Conservation (phyloP, 768 basidiomycete genomes). For the Tephrocybe sp. region DNA sequence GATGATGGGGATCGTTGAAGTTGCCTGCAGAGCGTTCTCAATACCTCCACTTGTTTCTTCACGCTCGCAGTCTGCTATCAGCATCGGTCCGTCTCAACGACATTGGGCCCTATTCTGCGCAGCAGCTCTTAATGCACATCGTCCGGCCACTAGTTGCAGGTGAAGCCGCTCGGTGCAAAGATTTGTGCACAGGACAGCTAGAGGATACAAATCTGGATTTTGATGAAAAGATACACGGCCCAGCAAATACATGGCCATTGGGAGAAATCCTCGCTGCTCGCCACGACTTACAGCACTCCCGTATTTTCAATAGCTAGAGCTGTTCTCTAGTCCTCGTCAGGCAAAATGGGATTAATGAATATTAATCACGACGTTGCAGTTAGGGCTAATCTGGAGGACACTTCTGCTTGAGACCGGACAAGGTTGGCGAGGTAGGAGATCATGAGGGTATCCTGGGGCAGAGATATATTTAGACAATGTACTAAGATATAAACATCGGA, state of each 20-base stretch:
- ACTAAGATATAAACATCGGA: constrained; percentile 2
- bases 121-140: constrained; percentile 78
- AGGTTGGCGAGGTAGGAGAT: constrained; percentile 93
- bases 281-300: constrained; percentile 93
- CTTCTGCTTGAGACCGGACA: constrained; percentile 89
- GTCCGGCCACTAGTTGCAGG: constrained; percentile 64
- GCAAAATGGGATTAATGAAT: constrained; percentile 5
- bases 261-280: constrained; percentile 88
- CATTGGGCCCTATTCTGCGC: constrained; percentile 89
- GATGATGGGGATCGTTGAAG: not conserved
- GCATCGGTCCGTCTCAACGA: constrained; percentile 90
- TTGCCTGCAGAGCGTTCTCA: constrained; percentile 65
- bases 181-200: constrained; percentile 48
- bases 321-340: not conserved
- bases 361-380: constrained; percentile 45
- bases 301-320: constrained; percentile 87
- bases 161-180: constrained; percentile 42
- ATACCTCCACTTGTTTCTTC: constrained; percentile 90
- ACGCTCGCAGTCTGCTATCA: constrained; percentile 85
- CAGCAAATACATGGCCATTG: constrained; percentile 92
- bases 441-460: constrained; percentile 81
- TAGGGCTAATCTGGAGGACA: constrained; percentile 83
- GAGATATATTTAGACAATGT: constrained; percentile 18
- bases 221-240: constrained; percentile 48
- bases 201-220: constrained; percentile 26